A percentile compares a stretch with the other conserved stretches of the same genome.
These are phyloP conservation scores for Colletotrichum sp. DNA, from an alignment of 2,329 filamentous ascomycete species.

Conservation along the genomic window DNA sequence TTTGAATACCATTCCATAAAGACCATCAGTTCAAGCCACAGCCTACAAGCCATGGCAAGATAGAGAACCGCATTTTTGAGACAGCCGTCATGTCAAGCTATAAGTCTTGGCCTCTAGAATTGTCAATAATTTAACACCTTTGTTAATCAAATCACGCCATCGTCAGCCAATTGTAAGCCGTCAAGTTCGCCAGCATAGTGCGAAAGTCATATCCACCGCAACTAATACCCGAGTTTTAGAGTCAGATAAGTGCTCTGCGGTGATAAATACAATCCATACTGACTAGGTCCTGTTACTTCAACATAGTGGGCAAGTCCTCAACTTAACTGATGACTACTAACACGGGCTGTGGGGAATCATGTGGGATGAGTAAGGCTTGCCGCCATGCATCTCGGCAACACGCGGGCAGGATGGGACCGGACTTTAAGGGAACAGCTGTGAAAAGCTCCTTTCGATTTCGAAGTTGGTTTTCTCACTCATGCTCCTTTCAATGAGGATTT, in stretches of 20 bases:
- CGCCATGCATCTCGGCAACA: background rate
- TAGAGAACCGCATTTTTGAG: background rate
- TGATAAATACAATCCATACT: too few relatives aligned
- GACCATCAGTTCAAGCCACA: background rate
- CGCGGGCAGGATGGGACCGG: background rate
- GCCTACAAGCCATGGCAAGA: background rate
- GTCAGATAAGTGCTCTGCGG: background rate
- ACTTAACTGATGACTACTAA: background rate
- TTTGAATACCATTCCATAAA: too few relatives aligned
- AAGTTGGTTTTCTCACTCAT: fast-evolving
- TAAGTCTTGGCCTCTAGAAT: fast-evolving
- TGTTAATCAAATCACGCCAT: background rate
- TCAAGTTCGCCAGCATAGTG: fast-evolving
- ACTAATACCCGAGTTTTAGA: fast-evolving
- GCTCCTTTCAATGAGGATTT: background rate
- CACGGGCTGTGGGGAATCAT: background rate
- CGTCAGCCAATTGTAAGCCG: background rate
- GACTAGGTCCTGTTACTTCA: background rate
- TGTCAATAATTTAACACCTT: background rate
- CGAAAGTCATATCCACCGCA: background rate
- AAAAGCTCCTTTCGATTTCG: background rate
- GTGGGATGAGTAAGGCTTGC: background rate
- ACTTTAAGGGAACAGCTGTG: too few relatives aligned
- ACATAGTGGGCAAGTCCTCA: fast-evolving
- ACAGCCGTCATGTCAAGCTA: background rate